A percentile compares a stretch with the other conserved stretches of the same genome.
These are phyloP conservation scores for Corymbia maculata DNA, from an alignment of 345 rosid genomes.

Conservation along the genomic window DNA sequence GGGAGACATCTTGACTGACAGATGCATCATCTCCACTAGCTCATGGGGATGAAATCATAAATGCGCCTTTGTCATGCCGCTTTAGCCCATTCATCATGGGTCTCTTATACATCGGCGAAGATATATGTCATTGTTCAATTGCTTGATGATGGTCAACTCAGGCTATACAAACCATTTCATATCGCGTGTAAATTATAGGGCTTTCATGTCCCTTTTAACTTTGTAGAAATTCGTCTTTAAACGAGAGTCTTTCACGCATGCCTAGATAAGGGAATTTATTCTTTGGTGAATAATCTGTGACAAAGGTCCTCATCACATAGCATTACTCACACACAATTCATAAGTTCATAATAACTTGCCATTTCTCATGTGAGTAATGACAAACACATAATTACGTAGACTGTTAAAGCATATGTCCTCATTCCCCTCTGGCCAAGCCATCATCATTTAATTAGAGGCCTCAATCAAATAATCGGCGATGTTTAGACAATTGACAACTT, in stretches of 20 bases:
- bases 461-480: not conserved
- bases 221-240: too few relatives aligned
- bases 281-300: not conserved
- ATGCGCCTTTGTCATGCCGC: too few relatives aligned
- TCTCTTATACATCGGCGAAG: too few relatives aligned
- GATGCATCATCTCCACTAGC: too few relatives aligned
- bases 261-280: too few relatives aligned
- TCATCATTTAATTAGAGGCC: not conserved
- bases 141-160: too few relatives aligned
- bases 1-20: too few relatives aligned
- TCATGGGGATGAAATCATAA: too few relatives aligned
- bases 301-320: not conserved
- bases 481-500: too few relatives aligned
- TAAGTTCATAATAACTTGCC: not conserved
- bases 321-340: not conserved
- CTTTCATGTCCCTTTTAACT: not conserved
- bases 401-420: not conserved
- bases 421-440: not conserved
- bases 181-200: not conserved
- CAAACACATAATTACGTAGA: not conserved
- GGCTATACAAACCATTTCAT: not conserved
- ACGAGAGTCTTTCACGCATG: not conserved
- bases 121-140: too few relatives aligned
- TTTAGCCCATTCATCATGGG: too few relatives aligned
- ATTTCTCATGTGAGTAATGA: accelerated